A percentile compares a stretch with the other conserved stretches of the same genome.
These are phyloP conservation scores for Colletotrichum shisoi DNA, from an alignment of 2,329 filamentous ascomycete species.

Conservation along the genomic window DNA sequence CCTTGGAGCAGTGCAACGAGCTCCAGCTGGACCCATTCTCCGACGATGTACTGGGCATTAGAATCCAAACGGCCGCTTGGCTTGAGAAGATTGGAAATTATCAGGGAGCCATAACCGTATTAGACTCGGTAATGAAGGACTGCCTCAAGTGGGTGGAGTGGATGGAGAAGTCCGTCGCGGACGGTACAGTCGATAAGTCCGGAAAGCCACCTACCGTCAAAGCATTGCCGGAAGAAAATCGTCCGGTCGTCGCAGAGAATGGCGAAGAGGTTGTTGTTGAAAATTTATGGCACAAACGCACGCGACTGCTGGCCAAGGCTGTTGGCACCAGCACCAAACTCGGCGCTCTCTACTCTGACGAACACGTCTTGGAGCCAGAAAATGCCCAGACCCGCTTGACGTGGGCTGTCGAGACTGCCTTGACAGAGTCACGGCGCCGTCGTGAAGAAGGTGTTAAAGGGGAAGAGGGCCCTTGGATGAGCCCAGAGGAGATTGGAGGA, in stretches of 20 bases:
- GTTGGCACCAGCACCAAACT: constrained; percentile 83
- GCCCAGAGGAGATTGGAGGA: constrained; percentile 74
- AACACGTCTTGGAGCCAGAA: constrained; percentile 76
- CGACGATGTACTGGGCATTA: constrained; percentile 88
- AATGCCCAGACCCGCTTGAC: constrained; percentile 77
- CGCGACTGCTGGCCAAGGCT: constrained; percentile 74
- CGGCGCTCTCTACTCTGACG: constrained; percentile 80
- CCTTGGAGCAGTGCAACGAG: constrained; percentile 76
- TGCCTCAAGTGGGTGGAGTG: constrained; percentile 67
- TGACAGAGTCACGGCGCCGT: constrained; percentile 77
- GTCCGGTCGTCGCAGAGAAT: constrained; percentile 37
- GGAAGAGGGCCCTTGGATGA: constrained; percentile 76
- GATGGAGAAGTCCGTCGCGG: constrained; percentile 60
- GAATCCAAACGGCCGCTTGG: constrained; percentile 80
- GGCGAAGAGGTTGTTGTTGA: constrained; percentile 51
- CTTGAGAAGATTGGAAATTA: constrained; percentile 79
- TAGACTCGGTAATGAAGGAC: constrained; percentile 79
- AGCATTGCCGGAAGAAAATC: constrained; percentile 16
- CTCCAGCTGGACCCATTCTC: constrained; percentile 85
- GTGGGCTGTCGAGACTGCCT: constrained; percentile 80
- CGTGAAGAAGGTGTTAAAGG: constrained; percentile 72
- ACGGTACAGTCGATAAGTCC: constrained; percentile 56
- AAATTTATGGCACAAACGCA: constrained; percentile 65
- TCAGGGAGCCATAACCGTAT: constrained; percentile 74
- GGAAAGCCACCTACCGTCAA: constrained; percentile 47